Base-by-base conservation (phyloP, 148 eudicot species). In the Nepenthes mirabilis region DNA sequence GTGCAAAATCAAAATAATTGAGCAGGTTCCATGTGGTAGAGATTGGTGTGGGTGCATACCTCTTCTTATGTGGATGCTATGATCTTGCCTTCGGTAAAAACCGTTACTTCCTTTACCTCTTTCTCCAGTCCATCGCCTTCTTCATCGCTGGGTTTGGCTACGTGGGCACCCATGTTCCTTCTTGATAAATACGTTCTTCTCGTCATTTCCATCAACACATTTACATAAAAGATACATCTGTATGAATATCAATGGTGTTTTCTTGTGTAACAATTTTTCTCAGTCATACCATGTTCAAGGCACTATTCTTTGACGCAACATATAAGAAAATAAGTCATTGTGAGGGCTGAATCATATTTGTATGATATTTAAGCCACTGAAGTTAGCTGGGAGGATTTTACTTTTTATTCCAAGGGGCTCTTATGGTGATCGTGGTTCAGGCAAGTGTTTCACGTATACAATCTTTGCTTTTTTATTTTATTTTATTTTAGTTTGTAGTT, bases 91-190 rank as follows among this genome's bases (percentile, higher is more conserved):
- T 34, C 43, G 90, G 90, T 1, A 86, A 70, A 57, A 84, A 77
- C 60, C 70, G 60, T 36, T 90, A 82, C 71, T 90, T 70, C 75
- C 70, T 90, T 3, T 90, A 76, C 79, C 79, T 90, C 14, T 83
- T 86, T 62, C 65, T 86, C 12, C 97, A 90, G 57, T 70, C 83
- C 11, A 52, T 77, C 9, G 85, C 88, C 12, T 90, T 90, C 79
- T 82, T 82, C 60, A 56, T 86, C 33, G 82, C 83, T 5, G 97
- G 84, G 33, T 75, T 90, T 34, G 90, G 97, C 12, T 90, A 80
- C 14, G 57, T 90, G 14, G 97, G 97, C 56, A 80, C 81, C 0
- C 70, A 82, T 34, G 72, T 86, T 34, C 86, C 87, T n/a, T 60
- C 40, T 43, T 72, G 78, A 43, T 75, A 60, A 67, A 11, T 2